Evolutionary conservation across 2,329 filamentous ascomycete genomes (phyloP), one percentile per base, ranked within the genome.

Genomic region (Myriosclerotinia curreyana): DNA sequence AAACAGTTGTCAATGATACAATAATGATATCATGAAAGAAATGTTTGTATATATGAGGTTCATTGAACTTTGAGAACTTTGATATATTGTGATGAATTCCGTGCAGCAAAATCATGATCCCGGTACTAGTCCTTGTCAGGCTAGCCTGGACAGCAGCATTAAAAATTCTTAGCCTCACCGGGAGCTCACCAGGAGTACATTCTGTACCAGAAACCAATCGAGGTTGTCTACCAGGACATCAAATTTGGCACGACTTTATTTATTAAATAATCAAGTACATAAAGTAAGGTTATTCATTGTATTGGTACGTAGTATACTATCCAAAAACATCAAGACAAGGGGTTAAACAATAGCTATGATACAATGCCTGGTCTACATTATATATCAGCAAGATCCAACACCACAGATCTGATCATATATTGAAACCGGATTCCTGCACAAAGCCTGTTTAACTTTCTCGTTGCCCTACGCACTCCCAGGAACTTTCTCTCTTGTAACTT

Each of bases 211-310:
- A 9, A 22, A 34, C 2, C 5, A 17, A 3, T 3, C 3, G 3
- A 11, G 11, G 8, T 12, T 3, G 15, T 11, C 28, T 12, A 28
- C 11, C 7, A 51, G 49, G 7, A 34, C 11, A 5, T 22, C 54
- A 11, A n/a, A 15, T 7, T n/a, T 20, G 2, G 2, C 4, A 2
- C 20, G 34, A 46, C 8, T 1, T 34, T 7, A 46, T 46, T 0
- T 22, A 22, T n/a, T 15, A 34, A 7, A 22, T 34, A 0, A 44
- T 12, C 3, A n/a, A 9, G n/a, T 11, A 2, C 1, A 20, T 1
- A 17, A 20, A 31, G 15, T 7, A 20, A 54, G 15, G 3, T 5
- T 5, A 22, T 52, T 7, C 12, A 11, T 12, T 9, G n/a, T 8
- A 8, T 28, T 42, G 5, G 17, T n/a, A n/a, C n/a, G n/a, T n/a